phyloP scores from a whole-genome alignment of 768 basidiomycete genomes.

The Leccinum olivaceopallidum region DNA sequence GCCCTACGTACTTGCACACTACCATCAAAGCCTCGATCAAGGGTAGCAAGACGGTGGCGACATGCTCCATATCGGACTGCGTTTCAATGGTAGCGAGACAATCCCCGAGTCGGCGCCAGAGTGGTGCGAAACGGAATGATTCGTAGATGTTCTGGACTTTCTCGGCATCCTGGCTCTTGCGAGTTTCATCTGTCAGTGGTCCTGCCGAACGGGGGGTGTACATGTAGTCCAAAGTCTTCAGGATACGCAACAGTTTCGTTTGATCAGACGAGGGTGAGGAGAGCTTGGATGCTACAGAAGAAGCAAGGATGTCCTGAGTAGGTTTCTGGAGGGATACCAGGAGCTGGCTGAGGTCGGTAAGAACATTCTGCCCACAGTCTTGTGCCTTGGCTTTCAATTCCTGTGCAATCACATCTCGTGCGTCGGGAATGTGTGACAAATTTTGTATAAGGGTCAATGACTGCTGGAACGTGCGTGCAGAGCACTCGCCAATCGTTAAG shows the following conservation, averaged over 20 bases:
- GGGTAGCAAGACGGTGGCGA: constrained; percentile 90
- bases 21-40: constrained; percentile 98
- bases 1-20: constrained; percentile 91
- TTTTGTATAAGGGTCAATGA: constrained; percentile 92
- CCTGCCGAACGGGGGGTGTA: constrained; percentile 63
- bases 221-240: constrained; percentile 99
- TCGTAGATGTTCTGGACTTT: constrained; percentile 89
- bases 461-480: constrained; percentile 93
- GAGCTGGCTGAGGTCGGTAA: constrained; percentile 77
- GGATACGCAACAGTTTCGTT: constrained; percentile 91
- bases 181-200: constrained; percentile 37
- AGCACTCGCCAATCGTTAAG: constrained; percentile 96
- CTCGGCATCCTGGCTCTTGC: constrained; percentile 60
- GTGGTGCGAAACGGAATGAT: constrained; percentile 83
- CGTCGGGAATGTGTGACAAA: constrained; percentile 84
- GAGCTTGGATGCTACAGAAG: constrained; percentile 82
- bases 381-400: constrained; percentile 87
- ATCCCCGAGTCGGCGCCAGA: constrained; percentile 91
- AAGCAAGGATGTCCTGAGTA: constrained; percentile 55
- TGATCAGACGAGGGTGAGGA: constrained; percentile 93
- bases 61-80: constrained; percentile 77
- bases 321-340: constrained; percentile 58
- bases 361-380: constrained; percentile 77
- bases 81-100: constrained; percentile 84
- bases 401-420: constrained; percentile 84